phyloP scores from a whole-genome alignment of 2,329 filamentous ascomycete genomes.

The Eutypella sp. region DNA sequence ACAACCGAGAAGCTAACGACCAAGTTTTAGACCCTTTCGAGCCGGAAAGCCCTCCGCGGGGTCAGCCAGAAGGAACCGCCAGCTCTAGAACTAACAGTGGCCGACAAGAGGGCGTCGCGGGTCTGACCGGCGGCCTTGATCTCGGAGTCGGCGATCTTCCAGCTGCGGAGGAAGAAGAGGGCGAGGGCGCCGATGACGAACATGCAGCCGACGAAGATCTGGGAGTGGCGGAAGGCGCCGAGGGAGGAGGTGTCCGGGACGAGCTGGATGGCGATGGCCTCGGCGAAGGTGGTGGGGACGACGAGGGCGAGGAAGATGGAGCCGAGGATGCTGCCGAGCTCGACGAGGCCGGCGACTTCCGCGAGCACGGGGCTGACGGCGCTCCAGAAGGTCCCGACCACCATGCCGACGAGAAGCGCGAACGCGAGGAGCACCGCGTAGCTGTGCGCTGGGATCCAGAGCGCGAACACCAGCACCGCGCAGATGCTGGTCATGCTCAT shows the following conservation, averaged over 20 bases:
- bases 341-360: conserved; percentile 55
- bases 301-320: conserved; percentile 57
- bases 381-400: conserved; percentile 57
- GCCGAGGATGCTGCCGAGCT: conserved; percentile 51
- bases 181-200: conserved; percentile 52
- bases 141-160: conserved; percentile 36
- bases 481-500: conserved; percentile 47
- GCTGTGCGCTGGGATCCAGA: conserved; percentile 57
- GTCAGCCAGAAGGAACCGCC: neutral
- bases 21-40: neutral
- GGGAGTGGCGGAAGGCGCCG: conserved; percentile 50
- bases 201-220: conserved; percentile 57
- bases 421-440: conserved; percentile 57
- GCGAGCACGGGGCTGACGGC: conserved; percentile 54
- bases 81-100: neutral
- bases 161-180: conserved; percentile 50
- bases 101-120: neutral
- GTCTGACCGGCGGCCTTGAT: neutral
- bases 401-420: conserved; percentile 50
- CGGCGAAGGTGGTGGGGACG: conserved; percentile 45
- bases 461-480: conserved; percentile 52
- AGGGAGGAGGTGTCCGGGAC: conserved; percentile 26
- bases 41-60: neutral
- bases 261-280: conserved; percentile 50
- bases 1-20: too few relatives aligned